A percentile compares a stretch with the other conserved stretches of the same genome.
These are phyloP conservation scores for Fusarium fujikuroi DNA, from an alignment of 2,329 filamentous ascomycete species.

Conservation along the genomic window DNA sequence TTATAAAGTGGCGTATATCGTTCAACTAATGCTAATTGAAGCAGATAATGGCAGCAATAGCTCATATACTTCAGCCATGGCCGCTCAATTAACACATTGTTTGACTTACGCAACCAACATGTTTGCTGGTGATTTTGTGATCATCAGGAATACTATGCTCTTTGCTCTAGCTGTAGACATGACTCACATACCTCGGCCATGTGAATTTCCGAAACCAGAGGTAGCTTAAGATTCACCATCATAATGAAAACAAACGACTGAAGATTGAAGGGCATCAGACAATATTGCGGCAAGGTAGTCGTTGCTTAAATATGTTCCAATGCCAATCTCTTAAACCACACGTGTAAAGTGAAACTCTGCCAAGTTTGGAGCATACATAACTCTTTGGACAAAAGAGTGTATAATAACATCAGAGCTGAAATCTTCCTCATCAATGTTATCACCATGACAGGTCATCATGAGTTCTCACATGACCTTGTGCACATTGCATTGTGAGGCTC, in stretches of 20 bases:
- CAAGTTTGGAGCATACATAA: neutral
- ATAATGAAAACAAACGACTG: neutral
- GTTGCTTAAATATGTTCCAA: neutral
- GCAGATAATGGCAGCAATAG: neutral
- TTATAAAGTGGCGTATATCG: no score
- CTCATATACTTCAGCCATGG: neutral
- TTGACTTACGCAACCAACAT: neutral
- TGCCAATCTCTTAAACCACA: neutral
- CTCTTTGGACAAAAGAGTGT: no score
- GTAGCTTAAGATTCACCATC: accelerated
- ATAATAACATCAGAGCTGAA: no score
- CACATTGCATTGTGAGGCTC: neutral
- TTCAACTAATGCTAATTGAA: accelerated
- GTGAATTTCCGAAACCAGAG: no score
- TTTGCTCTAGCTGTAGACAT: accelerated
- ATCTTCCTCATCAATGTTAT: neutral
- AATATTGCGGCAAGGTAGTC: neutral
- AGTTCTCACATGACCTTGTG: conserved; percentile 1
- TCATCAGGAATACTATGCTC: neutral
- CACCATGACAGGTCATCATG: neutral
- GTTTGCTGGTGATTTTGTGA: no score
- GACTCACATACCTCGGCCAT: neutral
- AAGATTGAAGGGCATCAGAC: neutral
- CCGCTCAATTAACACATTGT: neutral
- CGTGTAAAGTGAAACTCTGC: neutral